Base-by-base conservation (phyloP, 169 alveolate genomes). In the Cryptosporidium viatorum region DNA sequence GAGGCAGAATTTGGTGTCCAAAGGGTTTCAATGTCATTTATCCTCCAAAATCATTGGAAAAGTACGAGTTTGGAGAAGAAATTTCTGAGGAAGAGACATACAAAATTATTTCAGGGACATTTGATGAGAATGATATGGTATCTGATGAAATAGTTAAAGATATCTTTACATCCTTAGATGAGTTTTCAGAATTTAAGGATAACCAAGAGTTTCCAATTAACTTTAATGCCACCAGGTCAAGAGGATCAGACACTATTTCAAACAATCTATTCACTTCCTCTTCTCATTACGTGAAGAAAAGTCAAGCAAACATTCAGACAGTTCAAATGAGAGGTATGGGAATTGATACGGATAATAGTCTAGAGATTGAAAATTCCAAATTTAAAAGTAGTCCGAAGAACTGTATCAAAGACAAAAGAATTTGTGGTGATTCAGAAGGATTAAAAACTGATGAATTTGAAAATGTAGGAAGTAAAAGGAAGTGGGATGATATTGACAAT, bases 1-100 rank as follows among this genome's bases (percentile, higher is more conserved):
- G 43, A 39, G 89, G 89, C 33, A 37, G 75, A 16, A 80, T 80
- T 65, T 80, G 89, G 89, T 80, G 89, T 59, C 89, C 89, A 5
- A 80, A 80, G 23, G 89, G 89, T 7, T 80, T 80, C 48, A 80
- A 80, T 29, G 73, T 80, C 16, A 80, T 80, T 45, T 80, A 35
- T 4, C 74, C 89, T 59, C 89, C 89, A 9, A 74, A 80, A 43
- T 45, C 65, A n/a, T 26, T 80, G 41, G 89, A 80, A n/a, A 80
- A 80, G 52, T 80, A 80, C n/a, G 75, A 80, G 29, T 80, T 80
- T 62, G 89, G 89, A 39, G 89, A 80, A 3, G 75, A 62, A 48
- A 80, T 80, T 18, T 50, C 89, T 4, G 75, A 80, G 26, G 50
- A 80, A 12, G 35, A 59, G 12, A 41, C 89, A 26, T 62, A 65